Evolutionary conservation across 148 eudicot genomes (phyloP), one percentile per base, ranked within the genome.

Genomic region (Persicaria maculosa): DNA sequence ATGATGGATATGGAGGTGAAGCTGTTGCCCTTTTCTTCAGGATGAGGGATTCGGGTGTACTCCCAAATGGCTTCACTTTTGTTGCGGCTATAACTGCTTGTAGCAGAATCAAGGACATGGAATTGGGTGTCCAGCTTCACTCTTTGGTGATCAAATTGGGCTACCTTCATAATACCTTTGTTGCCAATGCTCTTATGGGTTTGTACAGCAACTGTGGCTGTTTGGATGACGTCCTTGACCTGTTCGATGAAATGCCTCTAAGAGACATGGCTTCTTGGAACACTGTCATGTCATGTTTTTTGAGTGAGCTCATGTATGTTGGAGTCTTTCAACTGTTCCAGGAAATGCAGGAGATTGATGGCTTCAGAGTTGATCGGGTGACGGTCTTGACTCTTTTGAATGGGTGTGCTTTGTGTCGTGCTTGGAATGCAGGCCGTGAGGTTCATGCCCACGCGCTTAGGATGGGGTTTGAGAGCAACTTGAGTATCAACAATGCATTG

Each of bases 251-350:
- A 90, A 85, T 92, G 87, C 83, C 85, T 52, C 58, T 62, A 14
- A 80, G 94, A 81, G 97, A 92, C 81, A 75, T 86, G 79, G 87
- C 80, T 0, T 86, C 97, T 9, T 92, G 98, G 97, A 95, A 95
- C 82, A 92, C 97, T 4, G 77, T 88, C 9, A 84, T 90, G 6
- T 79, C 92, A 5, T 77, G 90, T 74, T 53, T 80, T 70, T 86
- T 87, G 62, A 80, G 82, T 74, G 89, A 78, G 10, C 72, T 57
- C 20, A 78, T 82, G 87, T 86, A n/a, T n/a, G 89, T 85, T 44
- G 78, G 75, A 72, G 93, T 88, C 0, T 84, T 95, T 75, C 83
- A 85, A 14, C 75, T 86, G 75, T 87, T 87, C 47, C 80, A 75
- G 65, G 82, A 80, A 72, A 81, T 89, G 93, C 77, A 69, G 79